Base-by-base conservation (phyloP, 306 rosid species). In the Pyrus pyrifolia region DNA sequence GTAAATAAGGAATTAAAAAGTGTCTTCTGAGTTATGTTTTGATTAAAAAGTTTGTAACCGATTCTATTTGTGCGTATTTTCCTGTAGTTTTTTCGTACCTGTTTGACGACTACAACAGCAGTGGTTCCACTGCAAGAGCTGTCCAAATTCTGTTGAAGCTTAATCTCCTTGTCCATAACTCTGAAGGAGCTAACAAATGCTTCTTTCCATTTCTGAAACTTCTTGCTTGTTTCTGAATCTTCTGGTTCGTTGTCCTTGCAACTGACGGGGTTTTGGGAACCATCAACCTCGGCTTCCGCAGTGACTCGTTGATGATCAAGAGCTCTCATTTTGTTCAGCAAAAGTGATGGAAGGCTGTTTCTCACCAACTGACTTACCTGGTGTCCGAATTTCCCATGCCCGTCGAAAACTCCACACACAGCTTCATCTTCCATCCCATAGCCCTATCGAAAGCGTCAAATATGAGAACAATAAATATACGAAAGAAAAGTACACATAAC, bases 351-450 rank as follows among this genome's bases (percentile, higher is more conserved):
- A 23, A 93, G 78, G 53, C 63, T 68, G 27, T 10, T 78, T 40
- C 79, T 89, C 51, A 89, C 91, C 27, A 89, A 59, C 72, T 86
- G 82, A 86, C 94, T 91, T 66, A 87, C 93, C 62, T 40, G n/a
- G 66, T 83, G 94, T 58, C 98, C 98, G 69, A 85, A 80, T 74
- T 23, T 76, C 71, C 98, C 98, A 86, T 90, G 98, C 38, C 98
- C 98, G 78, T 93, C 96, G 81, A 89, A 89, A 21, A 91, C 96
- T 13, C 96, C 96, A 72, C 89, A 80, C 66, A 85, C 82, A 55
- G 79, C 73, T 59, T 81, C 87, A 72, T 70, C 86, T 78, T 78
- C 79, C 21, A 1, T 75, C 66, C 89, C 92, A 78, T 78, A 89
- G 53, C 81, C 94, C 97, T 93, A 31, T 11, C 30, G 13, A 78